These are phyloP conservation scores for Heimioporus sp. DNA, from an alignment of 768 basidiomycete species.

Conservation along the genomic window DNA sequence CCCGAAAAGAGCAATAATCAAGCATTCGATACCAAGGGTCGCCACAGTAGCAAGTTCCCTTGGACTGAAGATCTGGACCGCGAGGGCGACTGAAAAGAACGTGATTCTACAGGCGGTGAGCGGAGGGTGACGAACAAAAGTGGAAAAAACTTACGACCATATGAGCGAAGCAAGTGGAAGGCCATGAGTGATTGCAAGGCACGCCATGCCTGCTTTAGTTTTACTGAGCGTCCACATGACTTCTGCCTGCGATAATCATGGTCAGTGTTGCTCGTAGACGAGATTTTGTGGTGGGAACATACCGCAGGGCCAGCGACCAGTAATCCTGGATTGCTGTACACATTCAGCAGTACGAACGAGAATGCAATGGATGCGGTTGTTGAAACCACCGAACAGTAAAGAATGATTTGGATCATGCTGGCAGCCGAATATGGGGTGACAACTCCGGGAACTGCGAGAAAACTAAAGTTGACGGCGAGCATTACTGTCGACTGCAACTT, in stretches of 20 bases:
- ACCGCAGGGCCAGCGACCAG: conserved; percentile 6
- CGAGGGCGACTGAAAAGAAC: conserved; percentile 7
- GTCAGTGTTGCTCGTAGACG: background rate
- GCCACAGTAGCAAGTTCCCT: background rate
- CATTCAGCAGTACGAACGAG: conserved; percentile 5
- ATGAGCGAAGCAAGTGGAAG: conserved; percentile 10
- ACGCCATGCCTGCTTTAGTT: conserved; percentile 1
- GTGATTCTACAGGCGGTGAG: conserved; percentile 1
- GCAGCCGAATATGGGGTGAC: background rate
- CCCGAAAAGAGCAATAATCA: conserved; percentile 1
- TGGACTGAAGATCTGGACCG: conserved; percentile 6
- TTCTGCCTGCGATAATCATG: background rate
- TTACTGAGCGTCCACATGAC: conserved; percentile 3
- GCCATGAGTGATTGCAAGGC: conserved; percentile 14
- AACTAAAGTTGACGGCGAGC: conserved; percentile 15
- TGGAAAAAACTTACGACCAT: conserved; percentile 13
- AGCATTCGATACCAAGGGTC: conserved; percentile 5
- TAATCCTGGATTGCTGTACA: conserved; percentile 9
- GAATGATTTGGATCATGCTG: conserved; percentile 1
- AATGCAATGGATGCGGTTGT: conserved; percentile 13
- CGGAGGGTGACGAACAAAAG: background rate
- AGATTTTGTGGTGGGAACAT: background rate
- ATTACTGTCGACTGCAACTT: conserved; percentile 13
- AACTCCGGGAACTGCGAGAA: conserved; percentile 13
- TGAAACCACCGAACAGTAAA: conserved; percentile 13